Evolutionary conservation across 2,329 filamentous ascomycete genomes (phyloP).

Genomic region (Tolypocladium capitatum): DNA sequence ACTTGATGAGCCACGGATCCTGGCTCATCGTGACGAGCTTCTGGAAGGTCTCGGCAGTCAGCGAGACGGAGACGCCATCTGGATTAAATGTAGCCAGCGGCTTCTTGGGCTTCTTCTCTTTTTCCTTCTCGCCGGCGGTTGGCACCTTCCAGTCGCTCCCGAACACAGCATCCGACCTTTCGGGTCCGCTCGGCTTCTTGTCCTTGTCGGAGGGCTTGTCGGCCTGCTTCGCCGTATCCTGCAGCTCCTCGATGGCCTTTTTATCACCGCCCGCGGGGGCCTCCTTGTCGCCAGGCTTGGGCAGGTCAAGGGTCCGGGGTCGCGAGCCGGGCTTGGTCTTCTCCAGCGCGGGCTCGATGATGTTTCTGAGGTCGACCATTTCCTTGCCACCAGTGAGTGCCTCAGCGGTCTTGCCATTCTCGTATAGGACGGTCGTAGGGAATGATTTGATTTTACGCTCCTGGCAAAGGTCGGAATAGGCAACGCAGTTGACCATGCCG

Average conservation of each 20-base stretch:
- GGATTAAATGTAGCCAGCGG: slow-evolving; percentile 51
- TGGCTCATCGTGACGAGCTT: slow-evolving; percentile 71
- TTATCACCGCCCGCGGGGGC: slow-evolving; percentile 15
- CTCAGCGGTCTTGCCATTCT: slow-evolving; percentile 58
- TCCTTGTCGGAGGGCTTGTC: slow-evolving; percentile 16
- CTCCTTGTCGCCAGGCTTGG: slow-evolving; percentile 52
- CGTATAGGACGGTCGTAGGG: slow-evolving; percentile 68
- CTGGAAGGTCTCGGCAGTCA: slow-evolving; percentile 80
- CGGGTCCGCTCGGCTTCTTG: slow-evolving; percentile 1
- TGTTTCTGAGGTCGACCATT: slow-evolving; percentile 51
- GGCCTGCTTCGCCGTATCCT: slow-evolving; percentile 11
- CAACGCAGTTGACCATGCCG: slow-evolving; percentile 72
- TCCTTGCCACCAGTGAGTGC: slow-evolving; percentile 52
- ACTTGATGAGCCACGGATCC: slow-evolving; percentile 97
- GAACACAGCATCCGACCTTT: slow-evolving; percentile 11
- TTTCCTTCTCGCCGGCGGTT: slow-evolving; percentile 15
- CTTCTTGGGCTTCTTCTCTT: slow-evolving; percentile 31
- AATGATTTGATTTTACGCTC: slow-evolving; percentile 55
- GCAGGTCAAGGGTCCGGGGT: slow-evolving; percentile 53
- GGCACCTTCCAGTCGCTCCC: slow-evolving; percentile 16
- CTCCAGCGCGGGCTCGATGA: slow-evolving; percentile 67
- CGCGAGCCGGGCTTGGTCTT: slow-evolving; percentile 68
- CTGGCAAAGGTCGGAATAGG: slow-evolving; percentile 65
- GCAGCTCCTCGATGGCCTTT: slow-evolving; percentile 18
- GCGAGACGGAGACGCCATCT: slow-evolving; percentile 57